A percentile compares a stretch with the other conserved stretches of the same genome.
phyloP scores from a whole-genome alignment of 139 green algal species.

The Tetradesmus lagerheimii region DNA sequence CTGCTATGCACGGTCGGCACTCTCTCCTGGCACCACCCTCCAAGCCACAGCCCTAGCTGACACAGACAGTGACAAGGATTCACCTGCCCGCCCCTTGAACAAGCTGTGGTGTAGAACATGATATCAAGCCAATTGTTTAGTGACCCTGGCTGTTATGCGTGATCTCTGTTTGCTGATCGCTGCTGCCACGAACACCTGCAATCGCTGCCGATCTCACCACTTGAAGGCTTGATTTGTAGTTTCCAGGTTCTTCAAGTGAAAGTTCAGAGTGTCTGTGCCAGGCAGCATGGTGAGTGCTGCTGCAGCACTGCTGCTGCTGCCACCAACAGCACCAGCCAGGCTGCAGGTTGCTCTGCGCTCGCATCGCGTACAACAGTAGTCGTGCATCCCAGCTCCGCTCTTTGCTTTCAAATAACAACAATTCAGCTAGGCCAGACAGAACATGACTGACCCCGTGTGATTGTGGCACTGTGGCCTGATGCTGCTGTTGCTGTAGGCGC shows the following conservation, averaged over 20 bases:
- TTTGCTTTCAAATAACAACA: too few species aligned
- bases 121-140: too few species aligned
- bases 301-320: neutral
- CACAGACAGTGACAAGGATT: neutral
- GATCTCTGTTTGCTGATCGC: neutral
- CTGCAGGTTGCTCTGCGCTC: neutral
- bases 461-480: neutral
- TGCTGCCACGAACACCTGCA: neutral
- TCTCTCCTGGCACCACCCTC: neutral
- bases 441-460: neutral
- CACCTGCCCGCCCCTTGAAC: neutral
- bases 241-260: neutral
- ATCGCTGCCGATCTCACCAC: neutral
- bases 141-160: too few species aligned
- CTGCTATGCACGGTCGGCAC: neutral
- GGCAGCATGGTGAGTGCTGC: neutral
- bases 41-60: constrained; percentile 1
- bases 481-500: neutral
- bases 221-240: neutral
- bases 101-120: neutral
- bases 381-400: too few species aligned
- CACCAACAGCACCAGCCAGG: neutral
- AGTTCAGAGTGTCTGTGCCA: neutral
- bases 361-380: too few species aligned
- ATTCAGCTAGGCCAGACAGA: too few species aligned